These are phyloP conservation scores for Escovopsis sp. DNA, from an alignment of 2,329 filamentous ascomycete genomes.

Conservation along the genomic window DNA sequence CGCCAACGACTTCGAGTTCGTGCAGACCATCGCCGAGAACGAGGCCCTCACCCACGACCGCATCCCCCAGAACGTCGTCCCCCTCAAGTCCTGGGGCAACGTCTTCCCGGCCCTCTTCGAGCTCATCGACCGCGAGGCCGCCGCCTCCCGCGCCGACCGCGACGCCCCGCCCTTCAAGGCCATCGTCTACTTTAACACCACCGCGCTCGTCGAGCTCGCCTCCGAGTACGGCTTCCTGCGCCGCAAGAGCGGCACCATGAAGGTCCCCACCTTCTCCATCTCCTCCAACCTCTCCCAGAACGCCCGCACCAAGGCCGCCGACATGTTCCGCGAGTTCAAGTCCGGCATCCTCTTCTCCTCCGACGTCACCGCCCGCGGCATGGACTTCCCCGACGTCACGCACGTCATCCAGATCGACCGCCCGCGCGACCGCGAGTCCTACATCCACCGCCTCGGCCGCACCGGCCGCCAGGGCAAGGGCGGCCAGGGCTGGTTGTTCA, in stretches of 20 bases:
- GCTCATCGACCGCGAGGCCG: constrained; percentile 47
- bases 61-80: constrained; percentile 66
- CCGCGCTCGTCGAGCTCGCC: constrained; percentile 52
- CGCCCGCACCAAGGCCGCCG: constrained; percentile 53
- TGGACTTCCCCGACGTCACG: constrained; percentile 72
- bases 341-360: constrained; percentile 59
- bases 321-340: constrained; percentile 50
- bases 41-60: constrained; percentile 73
- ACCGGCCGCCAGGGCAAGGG: constrained; percentile 61
- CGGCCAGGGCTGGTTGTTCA: constrained; percentile 54
- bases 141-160: constrained; percentile 24
- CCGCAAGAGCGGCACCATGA: constrained; percentile 23
- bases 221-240: constrained; percentile 33
- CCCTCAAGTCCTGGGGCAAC: constrained; percentile 56
- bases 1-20: constrained; percentile 64
- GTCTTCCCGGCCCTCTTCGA: constrained; percentile 63
- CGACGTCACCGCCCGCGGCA: constrained; percentile 66
- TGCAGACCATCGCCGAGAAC: constrained; percentile 72
- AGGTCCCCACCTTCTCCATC: constrained; percentile 38
- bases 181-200: constrained; percentile 84
- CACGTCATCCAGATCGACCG: constrained; percentile 61
- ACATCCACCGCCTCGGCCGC: constrained; percentile 64
- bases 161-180: constrained; percentile 64
- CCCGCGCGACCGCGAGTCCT: constrained; percentile 50
- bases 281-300: constrained; percentile 64